These are phyloP conservation scores for Boechera divaricarpa DNA, from an alignment of 345 rosid species.

Conservation along the genomic window DNA sequence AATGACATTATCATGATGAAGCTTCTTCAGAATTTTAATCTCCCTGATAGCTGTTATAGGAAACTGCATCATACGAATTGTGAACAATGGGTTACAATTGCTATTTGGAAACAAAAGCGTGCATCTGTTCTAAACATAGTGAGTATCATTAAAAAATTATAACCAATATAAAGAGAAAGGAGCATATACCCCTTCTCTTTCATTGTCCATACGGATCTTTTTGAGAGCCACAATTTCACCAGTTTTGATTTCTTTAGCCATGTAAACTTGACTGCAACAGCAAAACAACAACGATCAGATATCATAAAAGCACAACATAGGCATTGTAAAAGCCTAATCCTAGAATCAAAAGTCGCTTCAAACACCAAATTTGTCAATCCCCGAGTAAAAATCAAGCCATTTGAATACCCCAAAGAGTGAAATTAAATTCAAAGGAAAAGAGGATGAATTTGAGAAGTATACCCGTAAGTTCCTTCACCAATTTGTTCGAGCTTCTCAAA, in stretches of 20 bases:
- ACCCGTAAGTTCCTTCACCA: slow-evolving; percentile 95
- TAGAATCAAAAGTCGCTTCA: not conserved
- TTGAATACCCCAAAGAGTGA: slow-evolving; percentile 7
- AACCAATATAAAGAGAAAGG: not conserved
- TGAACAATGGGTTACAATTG: slow-evolving; percentile 7
- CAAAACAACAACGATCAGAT: slow-evolving; percentile 2
- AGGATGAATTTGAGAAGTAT: not conserved
- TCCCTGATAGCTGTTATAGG: slow-evolving; percentile 63
- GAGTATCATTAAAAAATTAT: not conserved
- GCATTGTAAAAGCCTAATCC: slow-evolving; percentile 9
- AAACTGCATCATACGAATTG: slow-evolving; percentile 48
- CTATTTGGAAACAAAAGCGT: slow-evolving; percentile 4
- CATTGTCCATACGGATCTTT: slow-evolving; percentile 97
- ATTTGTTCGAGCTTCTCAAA: slow-evolving; percentile 86
- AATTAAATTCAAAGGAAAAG: not conserved
- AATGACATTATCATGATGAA: slow-evolving; percentile 60
- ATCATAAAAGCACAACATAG: not conserved
- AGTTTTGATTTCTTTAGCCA: slow-evolving; percentile 87
- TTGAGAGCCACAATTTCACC: slow-evolving; percentile 96
- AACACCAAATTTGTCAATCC: not conserved
- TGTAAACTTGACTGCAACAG: slow-evolving; percentile 86
- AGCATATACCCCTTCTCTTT: slow-evolving; percentile 84
- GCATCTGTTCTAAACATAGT: not conserved
- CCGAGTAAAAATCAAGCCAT: not conserved
- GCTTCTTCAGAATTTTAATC: slow-evolving; percentile 62